Base-by-base conservation (phyloP, 169 alveolate species). In the Besnoitia besnoiti region DNA sequence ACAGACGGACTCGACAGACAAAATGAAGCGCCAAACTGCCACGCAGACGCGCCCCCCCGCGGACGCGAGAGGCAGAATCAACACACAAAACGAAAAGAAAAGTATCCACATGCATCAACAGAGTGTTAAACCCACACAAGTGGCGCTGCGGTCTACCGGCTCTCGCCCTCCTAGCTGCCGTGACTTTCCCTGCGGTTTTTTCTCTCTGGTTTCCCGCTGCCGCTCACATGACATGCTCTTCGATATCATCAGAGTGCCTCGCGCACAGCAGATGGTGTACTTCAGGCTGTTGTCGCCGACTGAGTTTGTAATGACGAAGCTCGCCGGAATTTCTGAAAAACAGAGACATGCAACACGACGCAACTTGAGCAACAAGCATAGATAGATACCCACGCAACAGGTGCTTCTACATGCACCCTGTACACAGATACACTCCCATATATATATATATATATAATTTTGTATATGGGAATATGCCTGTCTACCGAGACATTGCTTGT, bases 231-330 rank as follows among this genome's bases (percentile, higher is more conserved):
- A 90, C 50, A 80, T 46, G n/a, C 90, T 73, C 55, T 80, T 90
- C 51, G 85, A 50, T 33, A 90, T 88, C 85, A 55, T 62, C 75
- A 90, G 75, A n/a, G 75, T 61, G 73, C 93, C 93, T 40, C 50
- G 73, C 84, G 35, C 7, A 51, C 93, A 90, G 44, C 62, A 77
- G 47, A 90, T 79, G 73, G 47, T 46, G 55, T 79, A 90, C 40
- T 49, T 42, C 85, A 90, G 84, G 46, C 90, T 35, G 75, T 80
- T 90, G 93, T 90, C 93, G 39, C 93, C 93, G n/a, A 55, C 93
- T 19, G 85, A 51, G 51, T 77, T 76, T 42, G 90, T 90, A 0
- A 90, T 46, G 24, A 77, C 80, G 75, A 79, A 90, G 47, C 80
- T 50, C 51, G 89, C 93, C 21, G 85, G 90, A 37, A 84, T 33